phyloP scores from a whole-genome alignment of 2,329 filamentous ascomycete genomes.

The Sphaerulina musiva region DNA sequence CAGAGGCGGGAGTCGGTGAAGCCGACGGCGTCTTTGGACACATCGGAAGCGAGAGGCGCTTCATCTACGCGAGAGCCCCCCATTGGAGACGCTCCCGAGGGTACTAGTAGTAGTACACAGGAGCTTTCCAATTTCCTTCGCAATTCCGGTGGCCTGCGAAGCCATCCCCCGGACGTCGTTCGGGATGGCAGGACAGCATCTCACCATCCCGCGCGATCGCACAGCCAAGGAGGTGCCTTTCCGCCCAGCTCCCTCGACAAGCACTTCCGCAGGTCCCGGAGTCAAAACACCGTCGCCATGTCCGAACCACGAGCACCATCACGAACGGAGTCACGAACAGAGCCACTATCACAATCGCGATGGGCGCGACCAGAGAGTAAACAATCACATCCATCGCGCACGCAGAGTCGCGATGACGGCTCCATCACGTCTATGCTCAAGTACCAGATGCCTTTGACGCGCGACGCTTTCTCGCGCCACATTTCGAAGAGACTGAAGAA shows the following conservation, averaged over 20 bases:
- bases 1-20: background rate
- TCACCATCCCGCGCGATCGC: conserved; percentile 13
- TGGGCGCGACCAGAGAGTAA: background rate
- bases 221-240: conserved; percentile 10
- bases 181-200: background rate
- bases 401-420: background rate
- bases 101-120: conserved; percentile 5
- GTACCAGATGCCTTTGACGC: background rate
- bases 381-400: background rate
- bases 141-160: conserved; percentile 22
- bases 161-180: conserved; percentile 22
- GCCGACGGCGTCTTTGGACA: too few relatives aligned
- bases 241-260: conserved; percentile 2
- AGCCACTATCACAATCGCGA: background rate
- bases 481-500: conserved; percentile 27
- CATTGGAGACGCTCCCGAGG: background rate
- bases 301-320: background rate
- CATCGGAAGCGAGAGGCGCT: background rate
- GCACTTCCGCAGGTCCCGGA: conserved; percentile 14
- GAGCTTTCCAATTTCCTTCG: conserved; percentile 26
- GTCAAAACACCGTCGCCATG: conserved; percentile 1
- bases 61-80: conserved; percentile 3
- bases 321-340: background rate
- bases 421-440: conserved; percentile 7
- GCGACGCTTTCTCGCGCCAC: conserved; percentile 26